These are phyloP conservation scores for Periglandula ipomoeae DNA, from an alignment of 2,329 filamentous ascomycete species.

Conservation along the genomic window DNA sequence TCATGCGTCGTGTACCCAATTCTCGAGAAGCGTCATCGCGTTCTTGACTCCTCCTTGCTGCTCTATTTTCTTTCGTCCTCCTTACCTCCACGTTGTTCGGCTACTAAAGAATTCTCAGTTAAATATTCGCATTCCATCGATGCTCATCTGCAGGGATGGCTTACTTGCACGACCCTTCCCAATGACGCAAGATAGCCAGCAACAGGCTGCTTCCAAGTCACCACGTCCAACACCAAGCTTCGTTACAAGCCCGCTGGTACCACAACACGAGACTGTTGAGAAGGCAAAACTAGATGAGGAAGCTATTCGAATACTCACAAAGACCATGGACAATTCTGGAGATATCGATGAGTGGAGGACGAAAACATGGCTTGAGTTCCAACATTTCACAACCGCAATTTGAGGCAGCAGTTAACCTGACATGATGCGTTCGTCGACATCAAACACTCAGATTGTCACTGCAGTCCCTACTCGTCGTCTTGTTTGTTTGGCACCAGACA, in stretches of 20 bases:
- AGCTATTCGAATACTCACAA: conserved; percentile 32
- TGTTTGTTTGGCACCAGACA: too few species aligned
- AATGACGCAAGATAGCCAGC: conserved; percentile 33
- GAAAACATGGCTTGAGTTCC: conserved; percentile 26
- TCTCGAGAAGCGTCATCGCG: too few species aligned
- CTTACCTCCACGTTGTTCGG: background rate
- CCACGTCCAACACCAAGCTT: conserved; percentile 23
- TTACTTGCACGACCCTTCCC: conserved; percentile 36
- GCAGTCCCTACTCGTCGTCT: too few species aligned
- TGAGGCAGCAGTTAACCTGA: background rate
- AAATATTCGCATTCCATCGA: conserved; percentile 50
- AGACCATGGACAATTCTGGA: conserved; percentile 27
- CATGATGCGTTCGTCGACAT: background rate
- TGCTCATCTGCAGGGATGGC: conserved; percentile 49
- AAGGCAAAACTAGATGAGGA: conserved; percentile 34
- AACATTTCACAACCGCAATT: conserved; percentile 12
- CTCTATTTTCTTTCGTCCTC: too few species aligned
- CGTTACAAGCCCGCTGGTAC: conserved; percentile 33
- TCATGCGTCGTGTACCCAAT: too few species aligned
- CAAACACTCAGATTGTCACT: background rate
- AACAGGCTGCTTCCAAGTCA: conserved; percentile 31
- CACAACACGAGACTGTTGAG: conserved; percentile 39
- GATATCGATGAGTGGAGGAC: conserved; percentile 29
- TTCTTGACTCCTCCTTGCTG: too few species aligned
- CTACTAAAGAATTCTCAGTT: conserved; percentile 37